A percentile compares a stretch with the other conserved stretches of the same genome.
Conservation (phyloP, 495 filamentous ascomycete genomes). For the Opeltia flavorubescens region DNA sequence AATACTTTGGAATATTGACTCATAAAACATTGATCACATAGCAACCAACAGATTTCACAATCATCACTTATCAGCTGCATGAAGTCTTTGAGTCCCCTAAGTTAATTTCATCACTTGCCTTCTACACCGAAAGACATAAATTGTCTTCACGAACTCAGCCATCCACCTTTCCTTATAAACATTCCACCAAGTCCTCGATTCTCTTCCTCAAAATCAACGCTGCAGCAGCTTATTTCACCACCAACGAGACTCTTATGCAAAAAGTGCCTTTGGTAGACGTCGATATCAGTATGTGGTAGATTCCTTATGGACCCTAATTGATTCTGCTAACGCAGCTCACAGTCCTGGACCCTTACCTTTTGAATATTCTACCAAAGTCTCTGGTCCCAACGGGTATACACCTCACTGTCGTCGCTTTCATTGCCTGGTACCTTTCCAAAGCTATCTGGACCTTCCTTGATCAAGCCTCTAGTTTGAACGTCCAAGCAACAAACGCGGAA, state of each 20-base stretch:
- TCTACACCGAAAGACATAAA: conserved; percentile 43
- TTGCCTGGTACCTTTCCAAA: conserved; percentile 32
- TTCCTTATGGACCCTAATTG: conserved; percentile 1
- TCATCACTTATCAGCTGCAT: conserved; percentile 46
- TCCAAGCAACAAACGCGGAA: neutral
- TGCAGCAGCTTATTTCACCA: conserved; percentile 71
- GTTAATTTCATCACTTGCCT: conserved; percentile 48
- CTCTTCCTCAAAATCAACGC: conserved; percentile 69
- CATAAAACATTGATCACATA: too few relatives aligned
- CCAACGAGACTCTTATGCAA: conserved; percentile 59
- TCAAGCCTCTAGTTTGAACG: neutral
- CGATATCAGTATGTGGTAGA: conserved; percentile 47
- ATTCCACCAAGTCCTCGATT: conserved; percentile 29
- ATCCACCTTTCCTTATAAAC: conserved; percentile 9
- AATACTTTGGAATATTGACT: too few relatives aligned
- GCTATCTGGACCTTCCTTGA: conserved; percentile 12
- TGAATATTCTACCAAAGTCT: conserved; percentile 57
- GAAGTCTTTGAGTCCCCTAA: conserved; percentile 42
- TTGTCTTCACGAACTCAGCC: conserved; percentile 5
- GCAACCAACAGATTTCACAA: conserved; percentile 77
- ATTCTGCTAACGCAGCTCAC: conserved; percentile 4
- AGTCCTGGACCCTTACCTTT: conserved; percentile 74
- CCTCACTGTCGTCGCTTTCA: conserved; percentile 38
- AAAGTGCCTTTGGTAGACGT: conserved; percentile 58
- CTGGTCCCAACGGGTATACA: conserved; percentile 51